Conservation (phyloP, 2,329 filamentous ascomycete species). For the Aureobasidium sp. region DNA sequence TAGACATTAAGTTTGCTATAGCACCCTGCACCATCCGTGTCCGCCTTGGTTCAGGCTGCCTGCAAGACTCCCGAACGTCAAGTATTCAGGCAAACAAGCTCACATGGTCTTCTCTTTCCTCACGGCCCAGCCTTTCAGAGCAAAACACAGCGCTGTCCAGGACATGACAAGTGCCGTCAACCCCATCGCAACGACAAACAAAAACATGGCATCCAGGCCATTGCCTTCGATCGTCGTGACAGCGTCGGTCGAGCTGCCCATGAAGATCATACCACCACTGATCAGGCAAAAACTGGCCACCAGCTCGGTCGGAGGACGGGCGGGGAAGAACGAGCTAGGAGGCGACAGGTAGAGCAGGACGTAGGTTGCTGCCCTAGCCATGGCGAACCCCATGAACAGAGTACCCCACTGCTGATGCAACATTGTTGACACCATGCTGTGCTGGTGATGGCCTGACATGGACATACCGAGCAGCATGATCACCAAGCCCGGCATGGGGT, state of each 20-base stretch:
- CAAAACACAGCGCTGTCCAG: constrained; percentile 69
- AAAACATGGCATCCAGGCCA: constrained; percentile 81
- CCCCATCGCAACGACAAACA: constrained; percentile 83
- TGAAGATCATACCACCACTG: constrained; percentile 78
- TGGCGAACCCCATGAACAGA: constrained; percentile 68
- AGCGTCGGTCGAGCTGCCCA: constrained; percentile 75
- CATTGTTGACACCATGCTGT: constrained; percentile 75
- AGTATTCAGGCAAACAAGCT: no score
- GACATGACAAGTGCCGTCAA: constrained; percentile 78
- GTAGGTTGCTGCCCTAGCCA: constrained; percentile 72
- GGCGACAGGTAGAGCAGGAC: constrained; percentile 69
- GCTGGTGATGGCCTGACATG: constrained; percentile 86
- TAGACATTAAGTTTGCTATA: constrained; percentile 9
- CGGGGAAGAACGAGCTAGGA: constrained; percentile 68
- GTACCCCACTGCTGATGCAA: constrained; percentile 88
- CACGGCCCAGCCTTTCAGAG: constrained; percentile 78
- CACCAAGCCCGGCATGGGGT: constrained; percentile 76
- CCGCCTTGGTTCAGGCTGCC: no score
- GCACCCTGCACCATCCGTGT: no score
- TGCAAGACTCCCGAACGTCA: no score
- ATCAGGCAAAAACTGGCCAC: constrained; percentile 77
- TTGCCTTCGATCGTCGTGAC: constrained; percentile 70
- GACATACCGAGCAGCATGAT: constrained; percentile 80
- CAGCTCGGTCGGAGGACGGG: constrained; percentile 78
- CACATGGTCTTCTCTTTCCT: constrained; percentile 28